Evolutionary conservation across 2,329 filamentous ascomycete species (phyloP).

Genomic region (Purpureocillium takamizusanense): DNA sequence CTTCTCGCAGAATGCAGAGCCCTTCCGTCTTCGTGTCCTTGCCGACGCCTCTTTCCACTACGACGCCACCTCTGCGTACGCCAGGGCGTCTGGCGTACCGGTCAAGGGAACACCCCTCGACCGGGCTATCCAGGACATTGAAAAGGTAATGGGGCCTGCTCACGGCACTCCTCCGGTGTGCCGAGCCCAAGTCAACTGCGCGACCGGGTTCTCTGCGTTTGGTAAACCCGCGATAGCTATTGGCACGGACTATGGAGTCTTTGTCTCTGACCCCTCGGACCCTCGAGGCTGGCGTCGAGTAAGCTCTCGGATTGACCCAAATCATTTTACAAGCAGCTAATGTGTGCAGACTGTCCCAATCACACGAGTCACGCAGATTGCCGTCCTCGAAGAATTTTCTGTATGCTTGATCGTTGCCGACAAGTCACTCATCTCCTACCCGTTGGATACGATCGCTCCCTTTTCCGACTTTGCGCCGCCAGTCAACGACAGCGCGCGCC

Average conservation of each 20-base stretch:
- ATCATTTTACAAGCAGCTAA: conserved; percentile 1
- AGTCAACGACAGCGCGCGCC: conserved; percentile 62
- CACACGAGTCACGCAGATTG: conserved; percentile 77
- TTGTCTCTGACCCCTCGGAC: conserved; percentile 78
- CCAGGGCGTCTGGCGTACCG: conserved; percentile 57
- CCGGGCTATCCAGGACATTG: conserved; percentile 80
- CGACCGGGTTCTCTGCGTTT: conserved; percentile 77
- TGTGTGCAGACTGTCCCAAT: conserved; percentile 60
- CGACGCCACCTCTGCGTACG: conserved; percentile 50
- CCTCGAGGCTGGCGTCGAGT: conserved; percentile 87
- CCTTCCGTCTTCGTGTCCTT: conserved; percentile 84
- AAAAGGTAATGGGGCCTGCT: conserved; percentile 63
- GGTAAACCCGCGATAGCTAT: conserved; percentile 86
- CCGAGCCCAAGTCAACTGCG: conserved; percentile 81
- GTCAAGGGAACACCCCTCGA: conserved; percentile 90
- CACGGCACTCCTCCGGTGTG: conserved; percentile 71
- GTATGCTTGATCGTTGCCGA: conserved; percentile 87
- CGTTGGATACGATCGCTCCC: conserved; percentile 73
- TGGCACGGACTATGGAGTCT: conserved; percentile 92
- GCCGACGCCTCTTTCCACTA: conserved; percentile 88
- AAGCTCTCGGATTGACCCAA: conserved; percentile 23
- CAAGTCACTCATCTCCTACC: conserved; percentile 84
- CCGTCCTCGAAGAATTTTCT: conserved; percentile 92
- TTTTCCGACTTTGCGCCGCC: conserved; percentile 53
- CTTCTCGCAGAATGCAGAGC: conserved; percentile 88